Base-by-base conservation (phyloP, 2,329 filamentous ascomycete genomes). In the Salinomyces thailandicus region DNA sequence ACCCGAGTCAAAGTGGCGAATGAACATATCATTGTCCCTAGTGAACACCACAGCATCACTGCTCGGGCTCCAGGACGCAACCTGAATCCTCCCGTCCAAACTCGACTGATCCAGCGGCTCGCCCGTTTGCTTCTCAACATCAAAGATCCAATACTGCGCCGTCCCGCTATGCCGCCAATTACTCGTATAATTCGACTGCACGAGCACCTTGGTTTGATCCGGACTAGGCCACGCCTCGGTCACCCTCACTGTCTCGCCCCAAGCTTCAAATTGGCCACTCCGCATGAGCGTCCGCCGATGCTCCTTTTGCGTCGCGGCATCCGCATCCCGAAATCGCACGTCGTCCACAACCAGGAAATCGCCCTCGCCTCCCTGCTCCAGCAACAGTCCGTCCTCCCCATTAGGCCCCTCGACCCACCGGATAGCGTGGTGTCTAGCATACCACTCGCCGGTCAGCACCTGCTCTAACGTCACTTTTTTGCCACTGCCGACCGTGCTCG, bases 151-250 rank as follows among this genome's bases (percentile, higher is more conserved):
- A 64, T 95, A 98, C 17, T 73, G 68, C 0, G 81, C 89, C 7
- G 79, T 86, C 53, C 75, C 87, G 0, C 89, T 96, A 60, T 96
- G 82, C 47, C 91, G 78, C 81, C 86, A 98, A 51, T 91, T 86
- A 51, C 75, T 76, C 58, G 83, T 63, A 15, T 67, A 57, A 35
- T 85, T 68, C 6, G 85, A 85, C 33, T 78, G 72, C n/a, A 95
- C 65, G 35, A 98, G 71, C 3, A 98, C 85, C 57, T 84, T 89
- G 52, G 79, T 85, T 58, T 94, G 69, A 57, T 96, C 76, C 18
- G 78, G 75, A 54, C 85, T 95, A 2, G 91, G 85, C 68, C 75
- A 79, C 3, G 77, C 73, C 48, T 73, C 69, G 11, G 60, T 61
- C 0, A 83, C 78, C n/a, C 52, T 57, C 46, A 85, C 65, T 5